Evolutionary conservation across 257 asterid genomes (phyloP), one percentile per base, ranked within the genome.

Genomic region (Fraxinus anomala): DNA sequence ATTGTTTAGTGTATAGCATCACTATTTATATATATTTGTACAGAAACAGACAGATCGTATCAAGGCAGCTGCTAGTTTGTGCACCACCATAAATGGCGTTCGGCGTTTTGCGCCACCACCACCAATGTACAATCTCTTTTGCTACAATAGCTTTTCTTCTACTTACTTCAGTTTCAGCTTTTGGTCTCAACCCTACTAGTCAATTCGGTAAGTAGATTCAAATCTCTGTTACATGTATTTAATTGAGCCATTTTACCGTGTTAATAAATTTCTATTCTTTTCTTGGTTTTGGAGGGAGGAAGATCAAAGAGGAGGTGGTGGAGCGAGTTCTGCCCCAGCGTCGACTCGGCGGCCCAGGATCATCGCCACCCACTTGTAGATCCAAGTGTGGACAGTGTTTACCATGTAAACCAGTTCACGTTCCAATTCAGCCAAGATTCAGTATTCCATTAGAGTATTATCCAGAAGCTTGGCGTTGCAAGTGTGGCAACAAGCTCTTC

Each of bases 391-490:
- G 92, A 69, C 31, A 83, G 21, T 93, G 98, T 40, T 42, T 82
- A 4, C 98, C 98, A 39, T 93, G 98, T 78, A 89, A 79, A 74
- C 86, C 95, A 78, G 98, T 92, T 79, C 97, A 88, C 85, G 91
- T 91, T 28, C 91, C 97, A 73, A 88, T 93, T 82, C 96, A 87
- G 61, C 97, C 98, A 3, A 97, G 95, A 13, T 73, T 89, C 73
- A 86, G 83, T 13, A 69, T 71, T 72, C 91, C 97, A 61, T 76
- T 92, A 63, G 98, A 93, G 91, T 93, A 91, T 73, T 93, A 93
- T 51, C 98, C 98, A 0, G 98, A 93, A 72, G 98, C 97, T 10
- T 93, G 98, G 97, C 88, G 98, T 63, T 93, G 98, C 90, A 86
- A 88, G 82, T 93, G 98, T 84, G 96, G 98, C 9, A 86, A 87